Evolutionary conservation across 2,329 filamentous ascomycete species (phyloP), one percentile per base, ranked within the genome.

Genomic region (Alternaria angustiovoidea): DNA sequence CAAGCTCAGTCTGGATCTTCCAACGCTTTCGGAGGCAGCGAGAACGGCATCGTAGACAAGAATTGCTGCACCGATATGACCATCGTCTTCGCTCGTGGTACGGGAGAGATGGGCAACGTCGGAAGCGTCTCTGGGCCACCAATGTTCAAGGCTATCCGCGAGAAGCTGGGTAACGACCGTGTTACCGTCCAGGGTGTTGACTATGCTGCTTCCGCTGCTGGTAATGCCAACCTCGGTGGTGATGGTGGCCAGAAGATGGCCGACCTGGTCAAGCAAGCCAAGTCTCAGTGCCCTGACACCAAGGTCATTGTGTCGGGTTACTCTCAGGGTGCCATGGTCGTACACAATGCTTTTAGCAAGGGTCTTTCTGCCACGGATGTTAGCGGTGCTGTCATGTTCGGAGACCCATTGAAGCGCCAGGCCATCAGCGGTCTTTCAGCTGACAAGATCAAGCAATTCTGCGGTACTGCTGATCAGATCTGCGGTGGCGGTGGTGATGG

Each of bases 31-130:
- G 62, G 62, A 26, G 70, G 70, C n/a, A 72, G 70, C 7, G 77
- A 79, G 46, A 81, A 81, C 61, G 80, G 78, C 9, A 73, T 82
- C 34, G 73, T 69, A 8, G 66, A 77, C 41, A 77, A 79, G 59
- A 71, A 61, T 20, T 78, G 73, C 67, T 82, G 81, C 71, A 75
- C 80, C 48, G 74, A 75, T 3, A 62, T 81, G 63, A 82, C 80
- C 2, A 73, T 82, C 52, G 78, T 82, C 53, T 82, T 80, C 54
- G 80, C 80, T 16, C 79, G 80, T 30, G 80, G 80, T 18, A 81
- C 79, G 2, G 70, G 67, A 11, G 81, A 82, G 62, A 28, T 65
- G 4, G 81, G 81, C 3, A 83, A 82, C 59, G 80, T 83, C 66
- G 81, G 81, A 7, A 69, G 67, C 0, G 70, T 81, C 7, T 69